Conservation (phyloP, 1,139 yeast genomes). For the Saccharomyces pastorianus region DNA sequence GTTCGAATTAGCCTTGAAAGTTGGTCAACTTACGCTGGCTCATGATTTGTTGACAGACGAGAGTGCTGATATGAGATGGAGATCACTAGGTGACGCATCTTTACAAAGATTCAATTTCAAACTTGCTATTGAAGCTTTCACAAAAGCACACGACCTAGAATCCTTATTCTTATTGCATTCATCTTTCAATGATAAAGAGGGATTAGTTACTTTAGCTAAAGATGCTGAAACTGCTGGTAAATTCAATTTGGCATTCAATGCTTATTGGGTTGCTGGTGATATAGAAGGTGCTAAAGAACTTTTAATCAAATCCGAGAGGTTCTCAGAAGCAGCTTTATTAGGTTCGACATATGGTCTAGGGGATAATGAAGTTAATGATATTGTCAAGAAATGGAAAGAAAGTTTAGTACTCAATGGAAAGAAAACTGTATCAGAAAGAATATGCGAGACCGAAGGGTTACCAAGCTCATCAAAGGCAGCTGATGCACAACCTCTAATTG, state of each 20-base stretch:
- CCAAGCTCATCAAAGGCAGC: constrained; percentile 21
- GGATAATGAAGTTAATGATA: constrained; percentile 35
- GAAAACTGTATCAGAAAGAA: constrained; percentile 51
- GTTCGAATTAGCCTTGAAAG: constrained; percentile 70
- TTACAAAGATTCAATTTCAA: constrained; percentile 69
- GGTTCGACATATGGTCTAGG: constrained; percentile 66
- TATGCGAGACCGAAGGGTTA: constrained; percentile 36
- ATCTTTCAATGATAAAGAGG: constrained; percentile 61
- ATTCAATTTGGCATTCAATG: constrained; percentile 85
- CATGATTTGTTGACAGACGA: constrained; percentile 52
- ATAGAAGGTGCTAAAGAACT: constrained; percentile 56
- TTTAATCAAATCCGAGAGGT: constrained; percentile 60
- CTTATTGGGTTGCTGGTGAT: constrained; percentile 82
- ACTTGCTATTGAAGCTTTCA: constrained; percentile 74
- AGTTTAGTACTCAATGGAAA: constrained; percentile 47
- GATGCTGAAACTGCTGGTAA: constrained; percentile 64
- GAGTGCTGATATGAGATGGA: constrained; percentile 73
- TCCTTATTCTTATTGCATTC: constrained; percentile 78
- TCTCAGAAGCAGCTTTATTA: constrained; percentile 78
- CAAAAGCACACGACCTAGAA: constrained; percentile 72
- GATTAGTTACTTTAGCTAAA: constrained; percentile 53
- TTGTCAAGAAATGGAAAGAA: constrained; percentile 61
- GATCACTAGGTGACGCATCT: constrained; percentile 82
- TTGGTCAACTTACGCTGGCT: constrained; percentile 65
- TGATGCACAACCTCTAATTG: constrained; percentile 33